Evolutionary conservation across 306 rosid species (phyloP), one percentile per base, ranked within the genome.

Genomic region (Trifolium repens): DNA sequence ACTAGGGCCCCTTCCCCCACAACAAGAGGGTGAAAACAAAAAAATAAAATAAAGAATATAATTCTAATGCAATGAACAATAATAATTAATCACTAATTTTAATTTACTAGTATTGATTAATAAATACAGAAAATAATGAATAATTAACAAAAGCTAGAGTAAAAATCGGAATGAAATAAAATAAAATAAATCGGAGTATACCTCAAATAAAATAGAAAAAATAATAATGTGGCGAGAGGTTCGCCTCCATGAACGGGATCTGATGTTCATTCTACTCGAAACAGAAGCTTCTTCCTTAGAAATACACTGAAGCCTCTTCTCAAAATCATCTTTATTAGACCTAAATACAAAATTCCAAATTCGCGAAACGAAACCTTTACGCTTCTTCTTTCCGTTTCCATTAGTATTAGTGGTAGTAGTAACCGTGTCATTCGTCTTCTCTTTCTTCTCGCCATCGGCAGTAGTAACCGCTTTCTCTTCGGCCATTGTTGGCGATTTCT

Each of bases 291-390:
- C 99, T 79, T 89, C 96, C 77, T 94, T 92, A 7, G 97, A 81
- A 62, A 94, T 85, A 64, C 72, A 63, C 77, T 90, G 85, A 26
- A 94, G 92, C 73, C 98, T 89, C 90, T 94, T 94, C 82, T 94
- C 98, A 2, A 94, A 91, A 78, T 94, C 97, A 12, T 94, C 91
- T 0, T 84, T 72, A 4, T 79, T 85, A 9, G 82, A 65, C 76
- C 92, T 83, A 55, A 94, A 94, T 15, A 94, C 78, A 11, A 85
- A 83, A 44, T 81, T 89, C 89, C 96, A 88, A 77, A 94, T 75
- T 71, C 96, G 85, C 5, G 96, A 85, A 55, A 94, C 13, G 30
- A 94, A 57, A 47, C 96, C 91, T 73, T 59, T 78, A 32, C 79
- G 55, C 72, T 89, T 90, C 88, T 85, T 78, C 88, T 93, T 85